These are phyloP conservation scores for Thymus quinquecostatus DNA, from an alignment of 257 asterid genomes.

Conservation along the genomic window DNA sequence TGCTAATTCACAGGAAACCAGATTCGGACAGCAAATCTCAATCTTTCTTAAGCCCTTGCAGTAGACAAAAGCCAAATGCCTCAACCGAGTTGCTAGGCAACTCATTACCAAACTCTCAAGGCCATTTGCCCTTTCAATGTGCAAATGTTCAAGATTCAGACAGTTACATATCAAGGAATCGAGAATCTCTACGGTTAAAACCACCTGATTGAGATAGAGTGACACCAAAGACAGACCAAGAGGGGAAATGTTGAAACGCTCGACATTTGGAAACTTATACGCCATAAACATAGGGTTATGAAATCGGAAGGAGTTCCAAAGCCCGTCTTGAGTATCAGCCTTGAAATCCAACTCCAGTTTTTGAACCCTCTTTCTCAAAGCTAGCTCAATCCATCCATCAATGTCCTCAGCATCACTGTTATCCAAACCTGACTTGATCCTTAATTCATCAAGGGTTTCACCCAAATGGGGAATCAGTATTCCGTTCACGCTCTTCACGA, in stretches of 20 bases:
- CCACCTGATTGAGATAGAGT: not conserved
- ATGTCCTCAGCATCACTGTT: not conserved
- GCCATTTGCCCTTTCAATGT: not conserved
- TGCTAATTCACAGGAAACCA: not conserved
- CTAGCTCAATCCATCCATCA: slow-evolving; percentile 15
- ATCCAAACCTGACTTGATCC: slow-evolving; percentile 8
- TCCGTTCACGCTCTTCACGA: not conserved
- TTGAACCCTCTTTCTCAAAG: slow-evolving; percentile 21
- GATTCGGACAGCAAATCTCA: not conserved
- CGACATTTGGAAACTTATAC: not conserved
- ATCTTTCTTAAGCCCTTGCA: not conserved
- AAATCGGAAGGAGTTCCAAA: not conserved
- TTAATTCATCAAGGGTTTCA: slow-evolving; percentile 19
- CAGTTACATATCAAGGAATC: not conserved
- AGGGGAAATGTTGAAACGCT: not conserved
- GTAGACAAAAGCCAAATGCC: not conserved
- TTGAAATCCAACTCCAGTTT: slow-evolving; percentile 12
- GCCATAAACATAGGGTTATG: not conserved
- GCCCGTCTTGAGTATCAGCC: not conserved
- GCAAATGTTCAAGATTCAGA: slow-evolving; percentile 10
- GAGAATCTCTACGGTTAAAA: not conserved
- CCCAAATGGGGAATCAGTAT: not conserved
- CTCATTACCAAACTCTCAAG: not conserved
- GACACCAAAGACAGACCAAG: not conserved
- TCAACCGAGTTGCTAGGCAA: not conserved